These are phyloP conservation scores for Populus ilicifolia DNA, from an alignment of 345 rosid genomes.

Conservation along the genomic window DNA sequence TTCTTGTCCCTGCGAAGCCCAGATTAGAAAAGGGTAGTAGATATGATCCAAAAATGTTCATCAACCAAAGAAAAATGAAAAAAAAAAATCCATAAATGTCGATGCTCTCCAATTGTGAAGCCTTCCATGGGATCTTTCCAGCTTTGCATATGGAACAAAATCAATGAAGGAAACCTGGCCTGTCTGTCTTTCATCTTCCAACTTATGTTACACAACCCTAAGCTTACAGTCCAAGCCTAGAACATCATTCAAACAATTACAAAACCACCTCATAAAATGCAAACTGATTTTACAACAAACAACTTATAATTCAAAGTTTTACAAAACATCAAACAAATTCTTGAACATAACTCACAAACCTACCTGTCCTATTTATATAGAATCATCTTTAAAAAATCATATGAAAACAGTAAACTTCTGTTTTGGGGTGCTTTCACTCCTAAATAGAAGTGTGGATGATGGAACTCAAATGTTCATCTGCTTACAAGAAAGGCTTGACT, in stretches of 20 bases:
- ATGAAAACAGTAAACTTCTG: background rate
- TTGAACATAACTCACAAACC: conserved; percentile 6
- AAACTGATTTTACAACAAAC: background rate
- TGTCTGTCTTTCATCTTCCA: too few species aligned
- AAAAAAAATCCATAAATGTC: too few species aligned
- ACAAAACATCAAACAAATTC: conserved; percentile 4
- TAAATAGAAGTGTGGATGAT: background rate
- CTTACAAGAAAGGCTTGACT: conserved; percentile 4
- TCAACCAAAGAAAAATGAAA: too few species aligned
- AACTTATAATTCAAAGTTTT: background rate
- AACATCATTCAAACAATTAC: background rate
- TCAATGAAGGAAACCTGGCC: too few species aligned
- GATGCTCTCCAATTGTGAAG: too few species aligned
- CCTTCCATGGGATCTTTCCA: too few species aligned
- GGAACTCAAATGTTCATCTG: background rate
- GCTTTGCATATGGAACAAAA: too few species aligned
- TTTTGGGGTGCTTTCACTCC: conserved; percentile 13
- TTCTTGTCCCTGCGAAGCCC: background rate
- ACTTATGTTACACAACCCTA: too few species aligned
- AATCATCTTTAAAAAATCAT: conserved; percentile 5
- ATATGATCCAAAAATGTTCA: background rate
- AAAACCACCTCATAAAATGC: background rate
- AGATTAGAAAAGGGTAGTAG: too few species aligned
- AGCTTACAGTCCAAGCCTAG: too few species aligned
- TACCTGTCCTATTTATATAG: background rate